Evolutionary conservation across 169 alveolate species (phyloP), one percentile per base, ranked within the genome.

Genomic region (Hepatocystis sp.): DNA sequence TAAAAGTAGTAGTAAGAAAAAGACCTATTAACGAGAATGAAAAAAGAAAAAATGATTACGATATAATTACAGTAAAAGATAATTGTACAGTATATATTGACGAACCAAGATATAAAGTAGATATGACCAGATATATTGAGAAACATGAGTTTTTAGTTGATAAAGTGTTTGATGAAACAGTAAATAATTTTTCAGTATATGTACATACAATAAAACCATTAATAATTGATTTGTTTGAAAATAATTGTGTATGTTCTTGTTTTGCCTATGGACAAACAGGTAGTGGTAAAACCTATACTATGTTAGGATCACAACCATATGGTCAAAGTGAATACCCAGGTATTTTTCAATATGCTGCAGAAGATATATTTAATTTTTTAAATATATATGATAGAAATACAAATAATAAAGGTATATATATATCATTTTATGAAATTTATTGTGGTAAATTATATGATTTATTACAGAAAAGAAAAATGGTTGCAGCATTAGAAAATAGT

Each of bases 221-320:
- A 56, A 97, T 97, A 17, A 94, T 95, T 58, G 97, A 97, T 15
- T 97, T 98, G n/a, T 98, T 97, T 86, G 85, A 94, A 49, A 93
- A 91, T 34, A 96, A 96, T 52, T 96, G 97, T 42, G 97, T 95
- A 84, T 96, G 98, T 66, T 96, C 99, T 4, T 97, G 99, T 90
- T 98, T 98, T 92, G 99, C 99, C 0, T 98, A 97, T 90, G 99
- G 99, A 3, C 98, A 98, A 91, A 97, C 99, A 4, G 99, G 99
- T 13, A 94, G 98, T 28, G 99, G 99, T 1, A 98, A 98, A 84
- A 98, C 99, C 17, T 97, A 93, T 76, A 98, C 99, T 11, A 98
- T 98, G 99, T 91, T 97, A 93, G 99, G 99, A 2, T 95, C 97
- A 51, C 90, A 91, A 39, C 91, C 86, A 15, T 55, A 85, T 66